Evolutionary conservation across 108 stramenopile species (phyloP), one percentile per base, ranked within the genome.

Genomic region (Cylindrotheca closterium): DNA sequence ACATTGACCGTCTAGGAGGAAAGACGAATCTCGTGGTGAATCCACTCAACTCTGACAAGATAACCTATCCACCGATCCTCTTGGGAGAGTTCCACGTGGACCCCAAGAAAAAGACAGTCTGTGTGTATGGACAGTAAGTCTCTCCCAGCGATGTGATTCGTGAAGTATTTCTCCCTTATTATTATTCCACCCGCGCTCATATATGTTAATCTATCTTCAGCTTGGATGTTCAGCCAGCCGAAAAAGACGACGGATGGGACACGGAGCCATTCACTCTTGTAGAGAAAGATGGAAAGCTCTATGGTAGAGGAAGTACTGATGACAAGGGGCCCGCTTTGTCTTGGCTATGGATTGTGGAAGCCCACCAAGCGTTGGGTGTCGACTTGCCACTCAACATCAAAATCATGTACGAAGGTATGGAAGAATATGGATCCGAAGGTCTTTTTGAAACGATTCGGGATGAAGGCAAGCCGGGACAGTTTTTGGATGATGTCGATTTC

Each of bases 261-360:
- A 79, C 86, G 10, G 87, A 92, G 60, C 91, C 91, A 3, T 92
- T 89, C 47, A 78, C 74, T 19, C 59, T 92, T 34, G 88, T 87
- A 0, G 84, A 87, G 67, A 74, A 61, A 42, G 82, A 92, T 58
- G 87, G 82, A 8, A 88, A 88, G 65, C 65, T 92, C 23, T 89
- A 67, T 61, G 91, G 91, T 8, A 63, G 91, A 19, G 91, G 91
- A 51, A 61, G 79, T 23, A 87, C 87, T 4, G 91, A 92, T 78
- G 91, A 92, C 78, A 92, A 89, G 50, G 91, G 91, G 21, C 91
- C 91, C 2, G 91, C 91, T 21, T 67, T 92, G 33, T 71, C 73
- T 22, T 92, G 91, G 91, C 56, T 92, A 23, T 92, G 91, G 91
- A 80, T 84, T 46, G 69, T 92, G 21, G 80, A 87, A 49, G 85